These are phyloP conservation scores for Smallanthus sonchifolius DNA, from an alignment of 129 eudicot species.

Conservation along the genomic window DNA sequence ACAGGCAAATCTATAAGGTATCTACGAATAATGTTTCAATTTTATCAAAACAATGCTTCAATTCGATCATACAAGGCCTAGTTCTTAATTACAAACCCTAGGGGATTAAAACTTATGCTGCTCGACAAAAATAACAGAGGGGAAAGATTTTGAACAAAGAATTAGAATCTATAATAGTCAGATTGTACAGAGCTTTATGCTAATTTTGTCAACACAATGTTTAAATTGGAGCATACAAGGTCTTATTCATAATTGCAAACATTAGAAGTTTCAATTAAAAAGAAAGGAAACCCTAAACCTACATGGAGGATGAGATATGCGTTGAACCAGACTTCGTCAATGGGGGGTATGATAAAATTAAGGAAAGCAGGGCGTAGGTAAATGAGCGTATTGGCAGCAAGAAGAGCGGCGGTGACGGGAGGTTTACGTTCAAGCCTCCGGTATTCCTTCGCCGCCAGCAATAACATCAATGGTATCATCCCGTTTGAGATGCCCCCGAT, in stretches of 20 bases:
- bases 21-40: not conserved
- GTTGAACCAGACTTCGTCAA: conserved; percentile 70
- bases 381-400: conserved; percentile 70
- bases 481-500: conserved; percentile 34
- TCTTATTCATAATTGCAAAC: not conserved
- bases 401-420: conserved; percentile 78
- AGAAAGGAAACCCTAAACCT: not conserved
- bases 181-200: not conserved
- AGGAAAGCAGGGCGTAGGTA: conserved; percentile 67
- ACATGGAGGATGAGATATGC: conserved; percentile 89
- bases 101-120: no score
- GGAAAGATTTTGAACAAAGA: no score
- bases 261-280: not conserved
- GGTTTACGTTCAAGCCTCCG: conserved; percentile 70
- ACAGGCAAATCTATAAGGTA: no score
- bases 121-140: no score
- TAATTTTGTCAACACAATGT: not conserved
- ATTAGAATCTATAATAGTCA: not conserved
- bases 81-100: not conserved
- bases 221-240: not conserved
- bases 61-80: not conserved
- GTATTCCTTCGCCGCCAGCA: conserved; percentile 64
- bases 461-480: conserved; percentile 59
- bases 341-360: conserved; percentile 49
- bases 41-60: not conserved